These are phyloP conservation scores for Oemleria cerasiformis DNA, from an alignment of 306 rosid species.

Conservation along the genomic window DNA sequence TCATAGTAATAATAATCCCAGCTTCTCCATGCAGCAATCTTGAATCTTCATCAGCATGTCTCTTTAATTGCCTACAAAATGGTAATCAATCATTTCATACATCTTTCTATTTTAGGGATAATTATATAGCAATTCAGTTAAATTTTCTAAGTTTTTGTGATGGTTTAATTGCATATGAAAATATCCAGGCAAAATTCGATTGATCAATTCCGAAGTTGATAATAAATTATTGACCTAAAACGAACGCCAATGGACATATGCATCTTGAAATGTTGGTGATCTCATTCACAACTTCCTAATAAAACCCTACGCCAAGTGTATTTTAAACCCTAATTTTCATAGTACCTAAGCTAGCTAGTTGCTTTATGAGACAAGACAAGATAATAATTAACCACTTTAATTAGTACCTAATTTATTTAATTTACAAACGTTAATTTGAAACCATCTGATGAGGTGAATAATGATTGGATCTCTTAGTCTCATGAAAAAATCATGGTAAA, in stretches of 20 bases:
- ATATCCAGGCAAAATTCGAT: too few species aligned
- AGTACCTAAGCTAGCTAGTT: neutral
- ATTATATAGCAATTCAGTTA: neutral
- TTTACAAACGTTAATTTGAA: neutral
- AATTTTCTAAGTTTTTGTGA: neutral
- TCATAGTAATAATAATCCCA: constrained; percentile 6
- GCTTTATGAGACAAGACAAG: constrained; percentile 9
- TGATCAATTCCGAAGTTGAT: too few species aligned
- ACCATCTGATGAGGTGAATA: neutral
- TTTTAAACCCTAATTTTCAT: constrained; percentile 35
- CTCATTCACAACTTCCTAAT: neutral
- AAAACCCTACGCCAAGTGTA: constrained; percentile 21
- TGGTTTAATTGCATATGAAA: too few species aligned
- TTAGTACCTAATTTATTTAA: neutral
- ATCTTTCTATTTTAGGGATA: neutral
- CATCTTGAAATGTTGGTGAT: constrained; percentile 8
- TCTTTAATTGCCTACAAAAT: neutral
- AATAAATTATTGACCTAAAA: too few species aligned
- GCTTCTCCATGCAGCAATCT: constrained; percentile 20
- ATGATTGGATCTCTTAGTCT: neutral
- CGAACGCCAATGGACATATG: neutral
- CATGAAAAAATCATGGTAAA: neutral
- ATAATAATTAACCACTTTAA: neutral
- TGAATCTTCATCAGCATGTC: constrained; percentile 3
- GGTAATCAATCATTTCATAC: constrained; percentile 11